Evolutionary conservation across 2,329 filamentous ascomycete genomes (phyloP).

Genomic region (Fusarium sulawesiense): DNA sequence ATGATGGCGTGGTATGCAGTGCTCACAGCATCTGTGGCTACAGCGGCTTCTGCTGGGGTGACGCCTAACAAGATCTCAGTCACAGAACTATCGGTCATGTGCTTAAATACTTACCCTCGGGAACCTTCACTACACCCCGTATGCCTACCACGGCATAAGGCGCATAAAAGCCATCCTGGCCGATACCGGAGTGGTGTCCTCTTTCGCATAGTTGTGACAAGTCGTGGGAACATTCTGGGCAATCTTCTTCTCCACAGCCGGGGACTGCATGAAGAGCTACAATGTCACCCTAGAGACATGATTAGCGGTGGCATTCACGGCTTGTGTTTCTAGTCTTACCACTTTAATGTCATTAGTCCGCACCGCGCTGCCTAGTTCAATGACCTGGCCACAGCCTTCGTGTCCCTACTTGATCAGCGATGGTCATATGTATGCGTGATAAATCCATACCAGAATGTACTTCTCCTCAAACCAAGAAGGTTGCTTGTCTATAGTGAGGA

Average conservation of each 20-base stretch:
- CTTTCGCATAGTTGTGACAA: conserved; percentile 52
- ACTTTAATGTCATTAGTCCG: conserved; percentile 3
- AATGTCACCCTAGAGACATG: conserved; percentile 21
- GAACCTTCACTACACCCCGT: conserved; percentile 30
- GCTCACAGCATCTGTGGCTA: conserved; percentile 38
- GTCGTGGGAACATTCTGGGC: conserved; percentile 54
- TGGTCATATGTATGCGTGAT: too few relatives aligned
- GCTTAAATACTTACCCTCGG: background rate
- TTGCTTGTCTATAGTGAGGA: conserved; percentile 36
- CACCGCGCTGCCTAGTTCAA: conserved; percentile 19
- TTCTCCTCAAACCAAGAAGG: conserved; percentile 37
- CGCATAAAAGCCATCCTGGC: conserved; percentile 57
- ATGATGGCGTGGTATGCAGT: conserved; percentile 39
- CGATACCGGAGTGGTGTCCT: conserved; percentile 57
- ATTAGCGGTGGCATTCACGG: accelerated
- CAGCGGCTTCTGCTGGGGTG: conserved; percentile 31
- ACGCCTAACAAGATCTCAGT: conserved; percentile 16
- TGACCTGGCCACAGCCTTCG: conserved; percentile 35
- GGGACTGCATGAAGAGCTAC: conserved; percentile 40
- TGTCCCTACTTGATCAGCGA: conserved; percentile 21
- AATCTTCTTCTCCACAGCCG: conserved; percentile 21
- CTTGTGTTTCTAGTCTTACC: background rate
- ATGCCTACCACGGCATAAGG: conserved; percentile 52
- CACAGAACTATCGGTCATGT: background rate
- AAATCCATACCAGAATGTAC: conserved; percentile 18